Percentiles rank a stretch among this genome's conserved stretches.
Conservation (phyloP, 805 yeast genomes). For the Saturnispora besseyi region DNA sequence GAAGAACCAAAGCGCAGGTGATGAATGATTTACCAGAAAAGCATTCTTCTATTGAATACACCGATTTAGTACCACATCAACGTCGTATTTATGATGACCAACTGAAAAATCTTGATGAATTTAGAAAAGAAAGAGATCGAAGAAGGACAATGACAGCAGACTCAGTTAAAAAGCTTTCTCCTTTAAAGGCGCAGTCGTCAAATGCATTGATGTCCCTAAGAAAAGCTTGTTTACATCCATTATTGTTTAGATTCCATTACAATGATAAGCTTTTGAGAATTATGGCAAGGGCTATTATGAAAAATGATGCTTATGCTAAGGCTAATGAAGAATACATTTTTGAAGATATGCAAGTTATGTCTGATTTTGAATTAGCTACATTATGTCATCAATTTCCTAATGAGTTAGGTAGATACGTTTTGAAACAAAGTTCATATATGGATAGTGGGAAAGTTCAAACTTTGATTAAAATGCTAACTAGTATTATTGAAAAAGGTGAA, state of each 20-base stretch:
- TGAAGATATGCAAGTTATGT: slow-evolving; percentile 95
- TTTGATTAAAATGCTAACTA: slow-evolving; percentile 48
- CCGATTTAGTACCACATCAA: slow-evolving; percentile 55
- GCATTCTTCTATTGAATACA: slow-evolving; percentile 50
- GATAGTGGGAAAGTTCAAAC: slow-evolving; percentile 68
- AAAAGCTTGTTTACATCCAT: slow-evolving; percentile 89
- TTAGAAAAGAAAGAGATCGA: slow-evolving; percentile 36
- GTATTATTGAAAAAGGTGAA: slow-evolving; percentile 45
- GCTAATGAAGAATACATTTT: slow-evolving; percentile 71
- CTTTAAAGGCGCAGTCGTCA: slow-evolving; percentile 24
- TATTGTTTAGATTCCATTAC: slow-evolving; percentile 64
- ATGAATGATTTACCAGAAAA: slow-evolving; percentile 82
- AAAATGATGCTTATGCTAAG: slow-evolving; percentile 64
- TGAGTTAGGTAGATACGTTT: slow-evolving; percentile 44
- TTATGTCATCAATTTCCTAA: slow-evolving; percentile 66
- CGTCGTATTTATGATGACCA: slow-evolving; percentile 51
- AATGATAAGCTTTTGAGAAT: slow-evolving; percentile 42
- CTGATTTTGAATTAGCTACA: slow-evolving; percentile 76
- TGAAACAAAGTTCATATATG: slow-evolving; percentile 43
- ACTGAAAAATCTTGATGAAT: slow-evolving; percentile 36
- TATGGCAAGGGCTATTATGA: slow-evolving; percentile 76
- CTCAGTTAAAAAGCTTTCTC: slow-evolving; percentile 29
- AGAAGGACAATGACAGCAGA: slow-evolving; percentile 28
- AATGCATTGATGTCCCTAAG: slow-evolving; percentile 83
- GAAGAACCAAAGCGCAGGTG: slow-evolving; percentile 90